phyloP scores from a whole-genome alignment of 2,329 filamentous ascomycete species.

The Massarina eburnea region DNA sequence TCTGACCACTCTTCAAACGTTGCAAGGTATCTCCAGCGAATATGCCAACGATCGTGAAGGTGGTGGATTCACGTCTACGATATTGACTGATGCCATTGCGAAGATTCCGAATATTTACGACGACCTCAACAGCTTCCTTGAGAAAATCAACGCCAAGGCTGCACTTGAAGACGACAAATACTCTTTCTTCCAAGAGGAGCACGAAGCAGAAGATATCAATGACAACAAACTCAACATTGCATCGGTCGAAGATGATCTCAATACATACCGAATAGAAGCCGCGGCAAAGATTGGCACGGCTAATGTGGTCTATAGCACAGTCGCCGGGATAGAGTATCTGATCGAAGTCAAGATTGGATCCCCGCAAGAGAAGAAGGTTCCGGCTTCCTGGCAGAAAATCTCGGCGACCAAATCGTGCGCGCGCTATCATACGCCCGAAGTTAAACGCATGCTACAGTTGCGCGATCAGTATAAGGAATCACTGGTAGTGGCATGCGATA shows the following conservation, averaged over 20 bases:
- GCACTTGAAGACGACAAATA: conserved; percentile 91
- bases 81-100: conserved; percentile 71
- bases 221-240: conserved; percentile 91
- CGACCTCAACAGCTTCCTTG: conserved; percentile 72
- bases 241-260: conserved; percentile 86
- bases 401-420: conserved; percentile 91
- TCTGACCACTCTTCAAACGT: conserved; percentile 77
- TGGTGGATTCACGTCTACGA: conserved; percentile 69
- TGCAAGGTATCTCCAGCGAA: conserved; percentile 78
- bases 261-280: conserved; percentile 71
- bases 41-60: conserved; percentile 67
- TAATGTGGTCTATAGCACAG: conserved; percentile 76
- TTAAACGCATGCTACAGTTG: conserved; percentile 78
- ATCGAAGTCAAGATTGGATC: conserved; percentile 82
- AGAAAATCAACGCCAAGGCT: conserved; percentile 81
- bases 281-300: conserved; percentile 71
- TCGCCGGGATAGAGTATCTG: conserved; percentile 89
- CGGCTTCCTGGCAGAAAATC: conserved; percentile 92
- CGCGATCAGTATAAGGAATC: conserved; percentile 94
- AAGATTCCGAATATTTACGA: conserved; percentile 75
- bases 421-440: conserved; percentile 91
- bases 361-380: conserved; percentile 75
- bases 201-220: conserved; percentile 86
- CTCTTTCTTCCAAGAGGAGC: conserved; percentile 81
- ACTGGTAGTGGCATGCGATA: conserved; percentile 86